Percentiles rank a stretch among this genome's conserved stretches.
Evolutionary conservation across 192 early-diverging fungal genomes (phyloP).

Genomic region (Coemansia sp.): DNA sequence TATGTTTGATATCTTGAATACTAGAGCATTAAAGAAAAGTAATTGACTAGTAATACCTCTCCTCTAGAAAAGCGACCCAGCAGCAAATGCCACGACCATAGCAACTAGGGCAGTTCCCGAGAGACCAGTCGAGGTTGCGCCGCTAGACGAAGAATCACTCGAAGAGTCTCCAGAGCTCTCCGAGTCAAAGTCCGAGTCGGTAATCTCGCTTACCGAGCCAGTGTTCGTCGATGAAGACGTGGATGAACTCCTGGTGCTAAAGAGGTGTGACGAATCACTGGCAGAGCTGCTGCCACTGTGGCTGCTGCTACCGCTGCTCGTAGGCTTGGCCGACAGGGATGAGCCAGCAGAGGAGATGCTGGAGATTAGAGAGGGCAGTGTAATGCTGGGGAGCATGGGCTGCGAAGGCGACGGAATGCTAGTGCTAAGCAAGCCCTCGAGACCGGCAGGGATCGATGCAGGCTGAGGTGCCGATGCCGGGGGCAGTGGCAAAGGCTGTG

Average conservation of each 20-base stretch:
- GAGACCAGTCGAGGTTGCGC: not conserved
- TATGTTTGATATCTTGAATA: not conserved
- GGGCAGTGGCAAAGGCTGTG: constrained; percentile 37
- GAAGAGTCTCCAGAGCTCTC: constrained; percentile 8
- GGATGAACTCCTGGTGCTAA: constrained; percentile 9
- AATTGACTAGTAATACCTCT: not conserved
- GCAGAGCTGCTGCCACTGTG: not conserved
- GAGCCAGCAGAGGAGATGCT: constrained; percentile 4
- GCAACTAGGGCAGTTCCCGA: constrained; percentile 2
- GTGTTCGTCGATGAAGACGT: not conserved
- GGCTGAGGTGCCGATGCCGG: constrained; percentile 40
- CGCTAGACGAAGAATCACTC: not conserved
- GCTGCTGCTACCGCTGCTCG: constrained; percentile 1
- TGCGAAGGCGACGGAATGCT: not conserved
- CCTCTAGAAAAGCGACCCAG: constrained; percentile 19
- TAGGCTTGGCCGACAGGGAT: constrained; percentile 1
- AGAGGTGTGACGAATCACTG: not conserved
- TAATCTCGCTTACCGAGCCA: constrained; percentile 6
- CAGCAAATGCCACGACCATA: constrained; percentile 5
- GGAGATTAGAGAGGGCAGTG: constrained; percentile 2
- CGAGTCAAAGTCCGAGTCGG: constrained; percentile 1
- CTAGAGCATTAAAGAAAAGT: not conserved
- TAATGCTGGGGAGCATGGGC: constrained; percentile 14
- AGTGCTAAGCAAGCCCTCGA: constrained; percentile 19
- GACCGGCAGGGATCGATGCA: constrained; percentile 46